Evolutionary conservation across 306 rosid genomes (phyloP).

Genomic region (Castanea crenata): DNA sequence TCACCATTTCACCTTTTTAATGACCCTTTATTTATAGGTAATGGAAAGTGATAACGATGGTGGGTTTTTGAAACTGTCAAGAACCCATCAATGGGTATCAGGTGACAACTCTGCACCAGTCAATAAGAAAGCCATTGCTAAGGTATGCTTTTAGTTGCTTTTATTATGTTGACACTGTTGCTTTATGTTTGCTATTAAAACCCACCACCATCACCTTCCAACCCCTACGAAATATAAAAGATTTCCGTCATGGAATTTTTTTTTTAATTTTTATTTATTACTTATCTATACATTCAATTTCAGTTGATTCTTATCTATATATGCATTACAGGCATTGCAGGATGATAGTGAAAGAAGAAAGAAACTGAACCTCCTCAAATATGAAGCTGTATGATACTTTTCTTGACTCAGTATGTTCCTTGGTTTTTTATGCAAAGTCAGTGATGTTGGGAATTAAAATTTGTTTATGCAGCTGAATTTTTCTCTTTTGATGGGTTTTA

Average conservation of each 20-base stretch:
- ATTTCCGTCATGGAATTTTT: neutral
- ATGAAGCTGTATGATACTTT: slow-evolving; percentile 83
- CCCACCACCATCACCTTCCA: neutral
- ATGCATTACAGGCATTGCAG: slow-evolving; percentile 46
- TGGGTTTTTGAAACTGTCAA: slow-evolving; percentile 77
- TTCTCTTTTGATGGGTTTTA: neutral
- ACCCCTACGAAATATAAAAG: slow-evolving; percentile 1
- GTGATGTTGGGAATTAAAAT: neutral
- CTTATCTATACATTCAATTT: slow-evolving; percentile 12
- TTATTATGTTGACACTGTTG: neutral
- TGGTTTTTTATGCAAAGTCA: slow-evolving; percentile 24
- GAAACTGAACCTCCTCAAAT: slow-evolving; percentile 80
- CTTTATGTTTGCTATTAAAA: slow-evolving; percentile 1
- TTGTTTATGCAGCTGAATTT: neutral
- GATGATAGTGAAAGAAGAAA: slow-evolving; percentile 72
- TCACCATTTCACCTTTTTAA: slow-evolving; percentile 1
- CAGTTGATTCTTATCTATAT: slow-evolving; percentile 5
- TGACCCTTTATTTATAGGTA: slow-evolving; percentile 41
- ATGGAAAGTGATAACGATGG: slow-evolving; percentile 35
- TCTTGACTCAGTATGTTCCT: slow-evolving; percentile 46
- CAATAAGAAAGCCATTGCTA: slow-evolving; percentile 59
- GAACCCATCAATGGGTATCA: slow-evolving; percentile 64
- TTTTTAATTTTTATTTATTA: neutral
- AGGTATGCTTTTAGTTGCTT: slow-evolving; percentile 45
- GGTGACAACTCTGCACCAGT: slow-evolving; percentile 68